Percentiles rank a stretch among this genome's conserved stretches.
These are phyloP conservation scores for Termitomyces sp. DNA, from an alignment of 768 basidiomycete species.

Conservation along the genomic window DNA sequence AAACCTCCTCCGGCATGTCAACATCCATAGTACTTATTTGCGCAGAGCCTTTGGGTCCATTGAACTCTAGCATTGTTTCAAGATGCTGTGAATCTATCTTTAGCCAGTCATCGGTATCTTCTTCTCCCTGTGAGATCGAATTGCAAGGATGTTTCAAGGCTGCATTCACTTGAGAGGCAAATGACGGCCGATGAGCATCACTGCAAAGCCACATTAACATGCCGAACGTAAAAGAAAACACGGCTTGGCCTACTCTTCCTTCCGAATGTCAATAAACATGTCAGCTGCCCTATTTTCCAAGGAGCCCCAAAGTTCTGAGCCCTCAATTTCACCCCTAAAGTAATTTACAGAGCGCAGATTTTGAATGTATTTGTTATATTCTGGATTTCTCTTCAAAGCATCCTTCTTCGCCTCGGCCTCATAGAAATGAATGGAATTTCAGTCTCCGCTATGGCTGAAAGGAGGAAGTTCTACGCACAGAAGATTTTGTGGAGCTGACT, in stretches of 20 bases:
- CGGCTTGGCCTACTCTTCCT: conserved; percentile 47
- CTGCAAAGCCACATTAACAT: conserved; percentile 10
- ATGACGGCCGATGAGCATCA: conserved; percentile 1
- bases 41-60: conserved; percentile 6
- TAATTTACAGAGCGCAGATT: conserved; percentile 62
- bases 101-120: conserved; percentile 71
- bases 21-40: conserved; percentile 40
- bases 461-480: conserved; percentile 32
- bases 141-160: not conserved
- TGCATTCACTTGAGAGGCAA: conserved; percentile 2
- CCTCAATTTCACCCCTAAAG: conserved; percentile 74
- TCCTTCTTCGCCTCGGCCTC: conserved; percentile 67
- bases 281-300: conserved; percentile 68
- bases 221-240: not conserved
- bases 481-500: conserved; percentile 33
- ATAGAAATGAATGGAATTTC: not conserved
- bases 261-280: conserved; percentile 57
- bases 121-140: conserved; percentile 5
- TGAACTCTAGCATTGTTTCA: conserved; percentile 61
- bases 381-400: conserved; percentile 56
- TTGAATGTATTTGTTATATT: conserved; percentile 67
- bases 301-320: conserved; percentile 69
- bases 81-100: conserved; percentile 70
- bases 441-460: conserved; percentile 1
- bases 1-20: conserved; percentile 27